Evolutionary conservation across 805 yeast species (phyloP).

Genomic region (Schwanniomyces vanrijiae): DNA sequence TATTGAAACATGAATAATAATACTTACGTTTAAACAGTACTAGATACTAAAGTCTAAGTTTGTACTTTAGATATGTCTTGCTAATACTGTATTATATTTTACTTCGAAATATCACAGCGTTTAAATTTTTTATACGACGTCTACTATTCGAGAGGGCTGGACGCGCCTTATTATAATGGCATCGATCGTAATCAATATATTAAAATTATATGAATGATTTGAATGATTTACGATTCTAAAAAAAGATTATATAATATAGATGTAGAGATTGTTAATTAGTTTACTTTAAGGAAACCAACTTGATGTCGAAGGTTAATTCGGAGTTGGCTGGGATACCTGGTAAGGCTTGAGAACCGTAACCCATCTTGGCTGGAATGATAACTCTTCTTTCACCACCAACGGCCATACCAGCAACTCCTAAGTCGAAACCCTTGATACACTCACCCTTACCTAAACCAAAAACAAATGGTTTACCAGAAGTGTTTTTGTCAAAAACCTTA

Average conservation of each 20-base stretch:
- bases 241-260: not conserved
- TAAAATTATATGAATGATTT: not conserved
- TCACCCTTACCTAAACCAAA: conserved; percentile 95
- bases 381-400: conserved; percentile 99
- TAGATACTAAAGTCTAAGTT: not conserved
- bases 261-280: not conserved
- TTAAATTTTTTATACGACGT: conserved; percentile 1
- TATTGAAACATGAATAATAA: not conserved
- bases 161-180: not conserved
- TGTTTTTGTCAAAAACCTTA: conserved; percentile 94
- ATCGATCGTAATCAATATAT: not conserved
- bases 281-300: conserved; percentile 86
- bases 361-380: conserved; percentile 92
- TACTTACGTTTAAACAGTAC: not conserved
- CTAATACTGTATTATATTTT: not conserved
- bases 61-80: not conserved
- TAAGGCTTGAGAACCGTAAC: conserved; percentile 89
- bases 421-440: conserved; percentile 98
- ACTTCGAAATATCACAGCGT: conserved; percentile 1
- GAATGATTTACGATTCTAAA: not conserved
- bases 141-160: not conserved
- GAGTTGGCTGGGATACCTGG: conserved; percentile 99
- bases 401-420: conserved; percentile 98
- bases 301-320: conserved; percentile 93
- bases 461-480: conserved; percentile 92